Percentiles rank a stretch among this genome's conserved stretches.
phyloP scores from a whole-genome alignment of 495 filamentous ascomycete species.

The Xylaria castorea region DNA sequence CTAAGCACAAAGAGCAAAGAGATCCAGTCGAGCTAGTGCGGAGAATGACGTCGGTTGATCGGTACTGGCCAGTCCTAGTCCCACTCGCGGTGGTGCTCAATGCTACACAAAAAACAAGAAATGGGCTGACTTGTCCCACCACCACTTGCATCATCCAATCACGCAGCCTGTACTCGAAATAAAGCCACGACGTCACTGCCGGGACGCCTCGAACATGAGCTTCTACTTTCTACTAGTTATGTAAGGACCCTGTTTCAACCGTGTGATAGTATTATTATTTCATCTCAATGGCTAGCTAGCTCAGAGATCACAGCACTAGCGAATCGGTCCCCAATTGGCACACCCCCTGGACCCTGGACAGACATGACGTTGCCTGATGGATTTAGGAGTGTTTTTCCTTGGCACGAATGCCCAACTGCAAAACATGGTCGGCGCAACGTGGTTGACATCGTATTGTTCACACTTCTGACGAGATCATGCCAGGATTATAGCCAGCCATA shows the following conservation, averaged over 20 bases:
- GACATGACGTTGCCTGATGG: conserved; percentile 24
- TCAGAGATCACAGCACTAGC: conserved; percentile 14
- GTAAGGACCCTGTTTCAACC: neutral
- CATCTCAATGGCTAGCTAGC: neutral
- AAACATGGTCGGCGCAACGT: conserved; percentile 15
- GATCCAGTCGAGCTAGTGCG: conserved; percentile 4
- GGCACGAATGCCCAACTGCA: conserved; percentile 1
- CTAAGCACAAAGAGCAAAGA: neutral
- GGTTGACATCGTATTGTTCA: conserved; percentile 1
- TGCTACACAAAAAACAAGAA: conserved; percentile 33
- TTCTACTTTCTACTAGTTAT: no score
- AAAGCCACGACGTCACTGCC: conserved; percentile 42
- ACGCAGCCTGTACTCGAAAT: neutral
- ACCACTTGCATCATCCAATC: conserved; percentile 10
- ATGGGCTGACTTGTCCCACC: neutral
- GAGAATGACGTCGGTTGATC: conserved; percentile 20
- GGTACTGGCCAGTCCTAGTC: neutral
- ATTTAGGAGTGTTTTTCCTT: neutral
- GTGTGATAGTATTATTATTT: conserved; percentile 11
- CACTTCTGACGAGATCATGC: conserved; percentile 16
- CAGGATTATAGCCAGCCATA: neutral
- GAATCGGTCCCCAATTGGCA: conserved; percentile 14
- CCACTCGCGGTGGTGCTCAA: neutral
- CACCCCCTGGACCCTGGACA: neutral
- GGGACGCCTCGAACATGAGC: neutral